These are phyloP conservation scores for Kurtzmaniella fragi DNA, from an alignment of 805 yeast species.

Conservation along the genomic window DNA sequence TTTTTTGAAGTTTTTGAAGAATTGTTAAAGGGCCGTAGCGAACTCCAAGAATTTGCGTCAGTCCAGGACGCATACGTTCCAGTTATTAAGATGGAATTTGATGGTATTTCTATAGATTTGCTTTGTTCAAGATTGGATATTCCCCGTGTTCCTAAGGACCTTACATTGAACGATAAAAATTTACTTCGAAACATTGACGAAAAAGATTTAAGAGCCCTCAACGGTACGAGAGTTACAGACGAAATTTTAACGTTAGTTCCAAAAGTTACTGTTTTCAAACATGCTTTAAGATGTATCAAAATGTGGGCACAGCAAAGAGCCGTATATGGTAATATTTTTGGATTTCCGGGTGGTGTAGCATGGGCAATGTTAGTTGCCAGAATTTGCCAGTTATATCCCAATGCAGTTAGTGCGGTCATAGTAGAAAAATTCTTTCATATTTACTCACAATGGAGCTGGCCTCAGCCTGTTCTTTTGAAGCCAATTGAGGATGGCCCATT, in stretches of 20 bases:
- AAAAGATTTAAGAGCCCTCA: constrained; percentile 80
- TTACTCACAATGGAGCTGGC: constrained; percentile 93
- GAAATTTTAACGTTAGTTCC: constrained; percentile 88
- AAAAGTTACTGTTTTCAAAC: constrained; percentile 85
- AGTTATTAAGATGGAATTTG: constrained; percentile 81
- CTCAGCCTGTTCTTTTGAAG: constrained; percentile 90
- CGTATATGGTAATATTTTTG: constrained; percentile 89
- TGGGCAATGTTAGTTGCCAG: constrained; percentile 99
- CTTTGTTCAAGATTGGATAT: constrained; percentile 79
- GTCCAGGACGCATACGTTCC: constrained; percentile 99
- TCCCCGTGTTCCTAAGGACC: constrained; percentile 71
- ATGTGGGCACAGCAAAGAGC: constrained; percentile 97
- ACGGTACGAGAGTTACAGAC: constrained; percentile 97
- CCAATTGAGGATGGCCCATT: constrained; percentile 96
- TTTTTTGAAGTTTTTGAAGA: constrained; percentile 79
- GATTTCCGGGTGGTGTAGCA: constrained; percentile 99
- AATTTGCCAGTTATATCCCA: constrained; percentile 93
- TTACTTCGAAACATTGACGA: constrained; percentile 85
- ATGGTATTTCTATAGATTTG: constrained; percentile 90
- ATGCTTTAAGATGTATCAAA: constrained; percentile 87
- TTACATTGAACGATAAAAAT: constrained; percentile 81
- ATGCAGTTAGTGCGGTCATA: constrained; percentile 88
- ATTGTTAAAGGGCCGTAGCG: constrained; percentile 66
- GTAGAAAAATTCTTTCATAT: constrained; percentile 87
- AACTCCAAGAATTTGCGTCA: constrained; percentile 83